Evolutionary conservation across 345 rosid species (phyloP), one percentile per base, ranked within the genome.

Genomic region (Theobroma cacao): DNA sequence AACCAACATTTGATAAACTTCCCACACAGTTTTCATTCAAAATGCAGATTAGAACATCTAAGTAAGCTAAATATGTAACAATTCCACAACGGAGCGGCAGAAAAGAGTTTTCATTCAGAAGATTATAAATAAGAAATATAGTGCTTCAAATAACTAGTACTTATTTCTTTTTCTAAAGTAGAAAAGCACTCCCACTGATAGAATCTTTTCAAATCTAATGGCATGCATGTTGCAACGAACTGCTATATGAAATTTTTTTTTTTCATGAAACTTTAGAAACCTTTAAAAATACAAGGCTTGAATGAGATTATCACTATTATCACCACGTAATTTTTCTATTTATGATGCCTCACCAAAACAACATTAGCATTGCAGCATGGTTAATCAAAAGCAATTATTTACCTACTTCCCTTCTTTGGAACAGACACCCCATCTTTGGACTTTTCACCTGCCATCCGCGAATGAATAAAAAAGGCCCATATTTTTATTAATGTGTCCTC

Each of bases 331-430:
- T 80, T 82, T 78, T 82, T 80, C 74, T 55, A 77, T 74, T 67
- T 77, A 85, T 58, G 80, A 88, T 83, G 88, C 81, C 80, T 87
- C 82, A 68, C 73, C 80, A 80, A 77, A 86, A 56, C 77, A 75
- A 83, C 72, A 82, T 68, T 79, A 82, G 76, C 86, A 89, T 63
- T 62, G 82, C 74, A 86, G 75, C 87, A 88, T 72, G 81, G 87
- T 85, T 84, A 87, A 84, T 87, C 89, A 88, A 91, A 86, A 91
- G 97, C 88, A 88, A 86, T 88, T 84, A 84, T 92, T 94, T 92
- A 96, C 99, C 99, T 96, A 94, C 98, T 96, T 80, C 98, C 99
- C 94, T 94, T 96, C 98, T 96, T 96, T 88, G 98, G 93, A 89
- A 88, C 83, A 82, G 98, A 93, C 78, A 92, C 89, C 91, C 94